Percentiles rank a stretch among this genome's conserved stretches.
phyloP scores from a whole-genome alignment of 1,284 basidiomycete genomes.

The Puccinia brachypodii region DNA sequence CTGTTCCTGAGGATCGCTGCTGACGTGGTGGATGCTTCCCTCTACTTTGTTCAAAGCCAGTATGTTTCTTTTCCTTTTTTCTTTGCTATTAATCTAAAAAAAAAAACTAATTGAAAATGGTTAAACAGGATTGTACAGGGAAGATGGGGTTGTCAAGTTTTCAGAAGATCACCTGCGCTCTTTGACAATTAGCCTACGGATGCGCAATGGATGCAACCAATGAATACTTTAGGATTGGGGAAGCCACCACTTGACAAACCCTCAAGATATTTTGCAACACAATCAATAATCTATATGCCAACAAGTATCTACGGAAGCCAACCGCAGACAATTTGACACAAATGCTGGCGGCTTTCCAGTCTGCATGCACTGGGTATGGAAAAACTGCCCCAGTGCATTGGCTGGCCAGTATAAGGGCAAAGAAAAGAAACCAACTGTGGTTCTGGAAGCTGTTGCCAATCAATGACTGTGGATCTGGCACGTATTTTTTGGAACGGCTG shows the following conservation, averaged over 20 bases:
- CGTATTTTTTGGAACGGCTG: constrained; percentile 28
- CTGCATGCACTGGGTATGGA: constrained; percentile 40
- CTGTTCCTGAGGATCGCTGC: constrained; percentile 6
- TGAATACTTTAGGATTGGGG: background rate
- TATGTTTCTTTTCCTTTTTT: background rate
- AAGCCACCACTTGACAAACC: background rate
- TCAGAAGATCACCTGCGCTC: background rate
- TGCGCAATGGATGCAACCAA: background rate
- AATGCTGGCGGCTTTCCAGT: constrained; percentile 22
- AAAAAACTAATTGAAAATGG: background rate
- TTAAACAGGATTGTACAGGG: background rate
- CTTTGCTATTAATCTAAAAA: background rate
- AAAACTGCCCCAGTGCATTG: constrained; percentile 18
- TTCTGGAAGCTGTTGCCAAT: constrained; percentile 12
- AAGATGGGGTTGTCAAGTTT: background rate
- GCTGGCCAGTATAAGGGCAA: constrained; percentile 10
- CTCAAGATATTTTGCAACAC: background rate
- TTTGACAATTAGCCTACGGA: constrained; percentile 4
- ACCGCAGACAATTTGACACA: background rate
- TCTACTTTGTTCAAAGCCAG: background rate
- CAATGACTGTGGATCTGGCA: constrained; percentile 13
- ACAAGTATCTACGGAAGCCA: background rate
- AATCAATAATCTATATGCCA: background rate
- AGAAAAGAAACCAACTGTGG: constrained; percentile 6
- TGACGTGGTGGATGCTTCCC: background rate